These are phyloP conservation scores for Ploettnerulaceae sp. DNA, from an alignment of 2,329 filamentous ascomycete species.

Conservation along the genomic window DNA sequence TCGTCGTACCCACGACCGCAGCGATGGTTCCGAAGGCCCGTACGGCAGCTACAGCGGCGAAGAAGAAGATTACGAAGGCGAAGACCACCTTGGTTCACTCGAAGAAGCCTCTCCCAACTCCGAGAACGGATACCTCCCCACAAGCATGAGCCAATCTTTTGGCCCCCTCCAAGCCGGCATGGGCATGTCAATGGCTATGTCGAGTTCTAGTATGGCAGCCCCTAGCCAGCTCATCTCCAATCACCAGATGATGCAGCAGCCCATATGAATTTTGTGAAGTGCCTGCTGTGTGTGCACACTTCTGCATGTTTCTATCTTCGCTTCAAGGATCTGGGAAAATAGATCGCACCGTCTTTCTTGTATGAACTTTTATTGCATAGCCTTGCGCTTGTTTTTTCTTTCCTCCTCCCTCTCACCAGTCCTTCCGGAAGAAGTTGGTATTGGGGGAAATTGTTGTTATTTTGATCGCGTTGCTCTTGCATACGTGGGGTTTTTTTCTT, in stretches of 20 bases:
- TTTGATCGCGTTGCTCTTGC: background rate
- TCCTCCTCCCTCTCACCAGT: too few relatives aligned
- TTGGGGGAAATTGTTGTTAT: too few relatives aligned
- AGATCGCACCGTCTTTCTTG: constrained; percentile 19
- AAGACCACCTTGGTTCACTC: constrained; percentile 76
- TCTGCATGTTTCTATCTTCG: constrained; percentile 14
- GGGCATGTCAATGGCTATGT: constrained; percentile 29
- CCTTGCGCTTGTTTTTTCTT: constrained; percentile 24
- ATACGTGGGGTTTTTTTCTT: background rate
- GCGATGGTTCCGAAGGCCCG: constrained; percentile 58
- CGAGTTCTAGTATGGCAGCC: constrained; percentile 33
- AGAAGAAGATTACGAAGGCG: constrained; percentile 77
- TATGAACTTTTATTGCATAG: constrained; percentile 30
- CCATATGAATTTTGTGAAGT: constrained; percentile 22
- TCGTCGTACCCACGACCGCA: constrained; percentile 76
- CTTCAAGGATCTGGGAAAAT: constrained; percentile 5
- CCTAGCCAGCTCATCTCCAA: constrained; percentile 36
- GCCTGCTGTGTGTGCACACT: constrained; percentile 1
- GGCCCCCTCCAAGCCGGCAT: constrained; percentile 18
- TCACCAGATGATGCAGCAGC: constrained; percentile 35
- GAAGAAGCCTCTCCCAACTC: constrained; percentile 74
- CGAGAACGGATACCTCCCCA: constrained; percentile 55
- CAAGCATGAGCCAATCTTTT: constrained; percentile 15
- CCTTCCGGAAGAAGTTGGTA: too few relatives aligned
- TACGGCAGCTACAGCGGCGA: constrained; percentile 58